Evolutionary conservation across 2,329 filamentous ascomycete species (phyloP), one percentile per base, ranked within the genome.

Genomic region (Simplicillium aogashimaense): DNA sequence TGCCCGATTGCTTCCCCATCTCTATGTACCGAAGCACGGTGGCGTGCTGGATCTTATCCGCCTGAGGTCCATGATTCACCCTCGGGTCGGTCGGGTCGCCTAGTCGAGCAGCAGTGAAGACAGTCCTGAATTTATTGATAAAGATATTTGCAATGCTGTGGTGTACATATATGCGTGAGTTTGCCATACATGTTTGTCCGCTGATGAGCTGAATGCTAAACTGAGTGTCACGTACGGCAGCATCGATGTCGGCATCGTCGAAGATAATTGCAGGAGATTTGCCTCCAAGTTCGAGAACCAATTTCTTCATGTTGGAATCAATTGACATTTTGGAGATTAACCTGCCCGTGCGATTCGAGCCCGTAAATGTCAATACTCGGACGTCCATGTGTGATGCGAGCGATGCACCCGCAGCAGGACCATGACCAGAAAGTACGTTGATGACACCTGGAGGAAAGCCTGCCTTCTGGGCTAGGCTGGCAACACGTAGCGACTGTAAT

Each of bases 311-410:
- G 43, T 72, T 72, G 38, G 61, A 81, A 0, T 68, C 60, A 3
- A 74, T 65, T 2, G 80, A 78, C 59, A 73, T 67, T 51, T 79
- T 81, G 76, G 83, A 81, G 43, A 84, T 81, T 49, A 78, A 69
- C 37, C 71, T 70, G n/a, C 76, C 81, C 1, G 79, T 84, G 4
- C 63, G 64, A 2, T 78, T 84, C 16, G 71, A 78, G 36, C 81
- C 81, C 0, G 46, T 48, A 25, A 48, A 46, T 11, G 40, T 29
- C 4, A 48, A 29, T 10, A 31, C 41, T 6, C 42, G 37, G 29
- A 48, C 36, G 12, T 46, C 40, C 42, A 43, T 43, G 35, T 46
- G 46, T 8, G 18, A 35, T 1, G 46, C 44, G 14, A 48, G 34
- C 13, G 42, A 32, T 2, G 35, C 35, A 3, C 41, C 44, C 3